Conservation (phyloP, 495 filamentous ascomycete genomes). For the Elasticomyces elasticus region DNA sequence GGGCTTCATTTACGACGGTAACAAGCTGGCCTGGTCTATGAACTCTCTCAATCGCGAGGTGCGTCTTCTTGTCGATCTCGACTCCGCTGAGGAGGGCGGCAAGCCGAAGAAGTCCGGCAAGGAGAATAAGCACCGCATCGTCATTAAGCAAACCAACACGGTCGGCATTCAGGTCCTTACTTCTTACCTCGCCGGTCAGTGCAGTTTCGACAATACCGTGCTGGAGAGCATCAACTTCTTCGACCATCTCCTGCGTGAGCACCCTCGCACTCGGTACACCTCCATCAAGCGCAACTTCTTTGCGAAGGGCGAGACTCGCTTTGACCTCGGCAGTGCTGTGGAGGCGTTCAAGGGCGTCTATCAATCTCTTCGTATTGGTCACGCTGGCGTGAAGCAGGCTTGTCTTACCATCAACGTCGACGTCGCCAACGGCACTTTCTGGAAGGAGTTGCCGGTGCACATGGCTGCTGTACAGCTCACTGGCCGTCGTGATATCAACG, state of each 20-base stretch:
- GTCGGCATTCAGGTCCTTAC: conserved; percentile 56
- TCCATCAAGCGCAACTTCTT: conserved; percentile 75
- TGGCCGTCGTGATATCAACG: conserved; percentile 14
- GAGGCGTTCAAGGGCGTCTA: conserved; percentile 80
- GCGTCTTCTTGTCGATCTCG: conserved; percentile 53
- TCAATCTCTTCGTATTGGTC: conserved; percentile 60
- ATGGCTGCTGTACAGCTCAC: conserved; percentile 21
- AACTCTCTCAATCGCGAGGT: conserved; percentile 33
- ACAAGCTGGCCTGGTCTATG: conserved; percentile 59
- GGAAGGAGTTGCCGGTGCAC: conserved; percentile 29
- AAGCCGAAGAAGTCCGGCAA: conserved; percentile 23
- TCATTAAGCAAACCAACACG: conserved; percentile 46
- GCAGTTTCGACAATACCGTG: conserved; percentile 49
- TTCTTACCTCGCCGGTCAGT: conserved; percentile 51
- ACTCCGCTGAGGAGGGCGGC: conserved; percentile 40
- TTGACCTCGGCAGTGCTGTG: conserved; percentile 46
- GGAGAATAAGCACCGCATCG: conserved; percentile 46
- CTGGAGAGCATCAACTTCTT: conserved; percentile 81
- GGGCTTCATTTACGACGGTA: conserved; percentile 66
- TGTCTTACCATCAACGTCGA: conserved; percentile 66
- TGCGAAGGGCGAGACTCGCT: conserved; percentile 33
- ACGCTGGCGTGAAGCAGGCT: conserved; percentile 30
- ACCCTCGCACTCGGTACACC: conserved; percentile 51
- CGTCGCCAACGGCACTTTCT: conserved; percentile 69
- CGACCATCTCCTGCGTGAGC: conserved; percentile 77